Base-by-base conservation (phyloP, 2,329 filamentous ascomycete genomes). In the Ilyonectria mors-panacis region DNA sequence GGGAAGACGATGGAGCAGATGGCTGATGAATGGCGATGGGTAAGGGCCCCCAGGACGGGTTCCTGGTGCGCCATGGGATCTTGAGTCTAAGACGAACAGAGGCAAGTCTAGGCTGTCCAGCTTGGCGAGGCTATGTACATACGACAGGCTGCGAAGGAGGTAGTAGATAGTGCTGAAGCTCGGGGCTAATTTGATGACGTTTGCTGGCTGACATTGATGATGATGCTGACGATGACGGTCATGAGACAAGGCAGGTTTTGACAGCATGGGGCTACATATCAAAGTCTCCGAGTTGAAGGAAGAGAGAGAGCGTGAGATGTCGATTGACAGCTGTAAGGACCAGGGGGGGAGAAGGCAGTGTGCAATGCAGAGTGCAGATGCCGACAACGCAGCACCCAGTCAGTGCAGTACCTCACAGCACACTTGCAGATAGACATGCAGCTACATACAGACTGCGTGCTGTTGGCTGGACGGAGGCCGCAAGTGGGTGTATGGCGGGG, bases 1-100 rank as follows among this genome's bases (percentile, higher is more conserved):
- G 48, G 39, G 62, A 64, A 53, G 35, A 39, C 47, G 37, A 64
- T 53, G 50, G n/a, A 53, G 28, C 47, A 15, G 50, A 58, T 50
- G 62, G 59, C 51, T 47, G 55, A 39, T 54, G 48, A 42, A 59
- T 58, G 62, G 59, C 59, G 62, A 59, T 59, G 56, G 55, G 55
- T 59, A 55, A 50, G 59, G 54, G 44, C 55, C 55, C 61, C 45
- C 54, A 37, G 54, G 37, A 23, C 19, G 50, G 63, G 63, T 65
- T 65, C 63, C 63, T 65, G 56, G 59, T 47, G 50, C 48, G 42
- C 61, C 42, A 50, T 60, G 55, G 63, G 56, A 65, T 60, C 63
- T 58, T 44, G 50, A 30, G 50, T 23, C 56, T 56, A 65, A 60
- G 63, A 59, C 56, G 50, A 60, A 65, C 56, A 21, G 50, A 50